Base-by-base conservation (phyloP, 2,329 filamentous ascomycete species). In the Diaporthe helianthi region DNA sequence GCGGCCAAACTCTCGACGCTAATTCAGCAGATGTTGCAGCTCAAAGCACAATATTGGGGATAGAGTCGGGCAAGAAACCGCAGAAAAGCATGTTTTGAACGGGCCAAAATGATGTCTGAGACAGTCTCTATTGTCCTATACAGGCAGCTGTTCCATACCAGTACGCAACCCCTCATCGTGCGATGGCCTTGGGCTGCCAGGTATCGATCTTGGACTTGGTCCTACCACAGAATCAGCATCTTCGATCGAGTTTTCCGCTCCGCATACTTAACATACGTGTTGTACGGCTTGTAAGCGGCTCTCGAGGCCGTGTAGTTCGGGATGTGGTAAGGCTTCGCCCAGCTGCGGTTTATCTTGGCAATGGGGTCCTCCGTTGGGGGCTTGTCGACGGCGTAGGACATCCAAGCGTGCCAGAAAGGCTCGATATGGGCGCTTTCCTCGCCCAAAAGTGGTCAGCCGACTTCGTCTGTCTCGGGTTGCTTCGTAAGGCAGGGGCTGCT, bases 391-490 rank as follows among this genome's bases (percentile, higher is more conserved):
- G 90, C 84, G 83, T 99, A 98, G 74, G 93, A 93, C 75, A 99
- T 94, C 96, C 96, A 99, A 36, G 93, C 93, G 83, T 98, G 96
- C 96, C 96, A 99, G 81, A 95, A 93, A 63, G 95, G 94, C 82
- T 98, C 95, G 76, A 98, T 92, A 67, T 98, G 93, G 70, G 89
- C 88, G 72, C 90, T 92, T 73, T 70, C 38, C 44, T 66, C 38
- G 60, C 13, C 15, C 60, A 68, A 74, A 70, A 75, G 69, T 33
- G 47, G 41, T 68, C 44, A 29, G 68, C 29, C 13, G 63, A 19
- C 17, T 26, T 41, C 33, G 24, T 4, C 19, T n/a, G n/a, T 41
- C 29, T 46, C 46, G 1, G 36, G 33, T 3, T 24, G 7, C 49
- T 46, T 4, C 47, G 26, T 22, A n/a, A 36, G 36, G 22, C 9